Base-by-base conservation (phyloP, 1,139 yeast genomes). In the Lodderomyces jiufengensis region DNA sequence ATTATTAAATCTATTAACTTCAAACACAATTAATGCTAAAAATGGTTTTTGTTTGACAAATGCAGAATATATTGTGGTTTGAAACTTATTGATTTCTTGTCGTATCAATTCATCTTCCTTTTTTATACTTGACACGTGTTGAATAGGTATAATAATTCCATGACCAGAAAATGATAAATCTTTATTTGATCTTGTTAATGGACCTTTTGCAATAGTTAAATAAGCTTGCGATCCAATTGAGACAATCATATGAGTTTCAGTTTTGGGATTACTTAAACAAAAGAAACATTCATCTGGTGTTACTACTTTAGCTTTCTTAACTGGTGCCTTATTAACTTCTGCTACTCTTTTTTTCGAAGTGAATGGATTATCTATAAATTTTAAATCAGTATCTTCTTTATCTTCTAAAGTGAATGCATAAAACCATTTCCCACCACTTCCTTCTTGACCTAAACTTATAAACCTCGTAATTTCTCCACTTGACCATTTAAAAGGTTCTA, bases 201-300 rank as follows among this genome's bases (percentile, higher is more conserved):
- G 97, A 0, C 97, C 97, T 51, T 85, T 87, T 0, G 96, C 95
- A 11, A 82, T 69, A 0, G 97, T 84, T 42, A 88, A 39, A 52
- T 87, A 90, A 1, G 79, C 61, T 28, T 68, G 64, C 8, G 72
- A 70, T 0, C 86, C 92, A 38, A 90, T 81, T 0, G 94, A 76
- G 1, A 86, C 73, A 22, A 90, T 76, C 82, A 90, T 78, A 54
- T 87, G 95, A 3, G 84, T 70, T 47, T 84, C 94, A 4, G 85
- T 73, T 13, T 78, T 73, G 0, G 95, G 86, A 49, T 86, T 86
- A 1, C 94, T 78, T 16, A 88, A 69, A 54, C 97, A 90, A 52
- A 90, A 84, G 60, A 84, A 88, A 52, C 97, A 90, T 27, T 67
- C 60, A 11, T 64, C 67, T 0, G 87, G 85, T 1, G 70, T 51